Conservation (phyloP, 257 asterid genomes). For the Nicotiana paniculata region DNA sequence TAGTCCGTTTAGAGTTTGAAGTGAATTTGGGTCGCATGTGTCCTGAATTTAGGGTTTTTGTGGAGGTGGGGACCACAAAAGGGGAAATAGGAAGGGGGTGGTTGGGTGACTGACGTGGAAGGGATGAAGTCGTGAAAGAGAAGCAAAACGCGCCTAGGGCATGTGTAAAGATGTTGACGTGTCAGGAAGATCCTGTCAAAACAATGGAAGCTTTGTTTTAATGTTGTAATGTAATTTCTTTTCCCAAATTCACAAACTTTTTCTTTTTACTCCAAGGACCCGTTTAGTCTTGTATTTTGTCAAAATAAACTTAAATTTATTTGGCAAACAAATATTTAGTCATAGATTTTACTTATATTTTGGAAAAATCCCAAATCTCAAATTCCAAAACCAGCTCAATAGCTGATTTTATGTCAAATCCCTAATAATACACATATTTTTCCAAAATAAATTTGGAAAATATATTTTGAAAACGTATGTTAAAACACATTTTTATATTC, state of each 20-base stretch:
- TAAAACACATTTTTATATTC: too few relatives aligned
- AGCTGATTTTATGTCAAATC: too few relatives aligned
- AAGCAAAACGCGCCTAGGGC: slow-evolving; percentile 40
- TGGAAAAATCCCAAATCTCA: too few relatives aligned
- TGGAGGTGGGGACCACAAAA: slow-evolving; percentile 19
- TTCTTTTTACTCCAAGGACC: neutral
- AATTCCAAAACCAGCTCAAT: too few relatives aligned
- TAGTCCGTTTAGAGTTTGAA: slow-evolving; percentile 15
- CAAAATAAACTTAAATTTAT: too few relatives aligned
- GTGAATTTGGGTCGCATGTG: slow-evolving; percentile 44
- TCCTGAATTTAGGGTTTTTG: slow-evolving; percentile 39
- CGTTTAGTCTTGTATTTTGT: too few relatives aligned
- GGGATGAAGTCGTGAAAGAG: slow-evolving; percentile 41
- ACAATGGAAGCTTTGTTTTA: neutral
- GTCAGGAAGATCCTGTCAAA: slow-evolving; percentile 40
- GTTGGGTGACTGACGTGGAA: slow-evolving; percentile 24
- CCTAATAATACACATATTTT: too few relatives aligned
- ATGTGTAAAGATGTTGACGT: slow-evolving; percentile 39
- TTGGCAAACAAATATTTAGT: too few relatives aligned
- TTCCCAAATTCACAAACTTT: neutral
- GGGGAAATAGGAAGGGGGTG: slow-evolving; percentile 14
- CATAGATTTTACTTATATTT: too few relatives aligned
- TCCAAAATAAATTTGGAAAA: too few relatives aligned
- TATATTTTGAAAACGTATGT: too few relatives aligned
- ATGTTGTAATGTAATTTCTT: neutral